A percentile compares a stretch with the other conserved stretches of the same genome.
Evolutionary conservation across 371 early-diverging fungal species (phyloP).

Genomic region (Circinella minor): DNA sequence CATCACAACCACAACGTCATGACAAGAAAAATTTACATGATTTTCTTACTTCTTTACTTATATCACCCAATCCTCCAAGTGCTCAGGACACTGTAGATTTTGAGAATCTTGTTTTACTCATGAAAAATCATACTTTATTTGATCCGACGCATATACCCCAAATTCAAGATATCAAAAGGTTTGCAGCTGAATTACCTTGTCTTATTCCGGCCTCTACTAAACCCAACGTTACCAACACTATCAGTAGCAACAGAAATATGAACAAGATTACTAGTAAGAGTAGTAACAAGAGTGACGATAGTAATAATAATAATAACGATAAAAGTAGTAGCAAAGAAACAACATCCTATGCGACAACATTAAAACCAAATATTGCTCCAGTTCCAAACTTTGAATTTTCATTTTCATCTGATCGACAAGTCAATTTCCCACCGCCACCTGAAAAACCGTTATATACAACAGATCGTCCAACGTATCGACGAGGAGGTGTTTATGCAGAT

Average conservation of each 20-base stretch:
- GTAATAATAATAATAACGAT: background rate
- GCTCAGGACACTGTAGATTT: background rate
- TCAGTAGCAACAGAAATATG: background rate
- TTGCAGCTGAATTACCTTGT: background rate
- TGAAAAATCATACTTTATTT: background rate
- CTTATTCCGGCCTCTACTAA: background rate
- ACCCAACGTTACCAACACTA: background rate
- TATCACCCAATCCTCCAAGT: background rate
- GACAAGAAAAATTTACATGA: background rate
- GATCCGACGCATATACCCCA: slow-evolving; percentile 4
- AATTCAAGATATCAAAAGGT: background rate
- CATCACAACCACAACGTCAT: background rate
- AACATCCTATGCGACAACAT: too few relatives aligned
- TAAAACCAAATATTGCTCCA: background rate
- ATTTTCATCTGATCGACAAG: background rate
- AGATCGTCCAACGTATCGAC: slow-evolving; percentile 2
- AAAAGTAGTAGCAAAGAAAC: background rate
- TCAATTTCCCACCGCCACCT: background rate
- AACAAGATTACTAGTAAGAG: background rate
- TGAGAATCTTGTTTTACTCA: background rate
- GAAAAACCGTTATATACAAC: background rate
- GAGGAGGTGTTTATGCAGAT: slow-evolving; percentile 4
- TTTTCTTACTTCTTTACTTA: background rate
- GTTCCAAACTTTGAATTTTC: background rate
- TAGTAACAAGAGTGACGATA: background rate